A percentile compares a stretch with the other conserved stretches of the same genome.
Evolutionary conservation across 106 monocot species (phyloP).

Genomic region (Dioscorea alata): DNA sequence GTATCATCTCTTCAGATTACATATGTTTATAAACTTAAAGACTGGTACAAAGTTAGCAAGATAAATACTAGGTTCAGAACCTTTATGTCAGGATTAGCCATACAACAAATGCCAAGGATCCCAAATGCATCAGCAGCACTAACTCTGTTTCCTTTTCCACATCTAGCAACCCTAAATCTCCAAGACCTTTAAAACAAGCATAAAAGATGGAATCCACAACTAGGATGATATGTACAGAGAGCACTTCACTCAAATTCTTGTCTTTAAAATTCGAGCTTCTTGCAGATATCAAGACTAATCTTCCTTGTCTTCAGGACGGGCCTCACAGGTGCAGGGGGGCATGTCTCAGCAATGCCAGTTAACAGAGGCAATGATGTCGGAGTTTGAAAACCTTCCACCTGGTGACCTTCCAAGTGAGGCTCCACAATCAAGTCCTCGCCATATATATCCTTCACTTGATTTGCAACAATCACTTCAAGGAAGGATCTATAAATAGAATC

Average conservation of each 20-base stretch:
- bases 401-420: constrained; percentile 15
- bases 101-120: no score
- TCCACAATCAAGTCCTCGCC: constrained; percentile 2
- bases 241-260: background rate
- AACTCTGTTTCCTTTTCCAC: no score
- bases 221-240: no score
- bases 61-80: no score
- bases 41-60: no score
- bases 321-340: constrained; percentile 46
- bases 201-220: no score
- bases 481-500: constrained; percentile 28
- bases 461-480: constrained; percentile 37
- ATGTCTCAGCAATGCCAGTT: constrained; percentile 37
- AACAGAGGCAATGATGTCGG: constrained; percentile 40
- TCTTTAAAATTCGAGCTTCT: constrained; percentile 37
- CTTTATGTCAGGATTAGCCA: no score
- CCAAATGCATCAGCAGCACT: no score
- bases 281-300: constrained; percentile 17
- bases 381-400: constrained; percentile 29
- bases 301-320: constrained; percentile 15
- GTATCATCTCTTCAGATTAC: no score
- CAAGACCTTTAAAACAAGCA: no score
- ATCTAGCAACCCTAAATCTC: no score
- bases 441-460: constrained; percentile 14
- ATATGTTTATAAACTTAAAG: no score